Evolutionary conservation across 805 yeast genomes (phyloP), one percentile per base, ranked within the genome.

Genomic region (Blastobotrys attinorum): DNA sequence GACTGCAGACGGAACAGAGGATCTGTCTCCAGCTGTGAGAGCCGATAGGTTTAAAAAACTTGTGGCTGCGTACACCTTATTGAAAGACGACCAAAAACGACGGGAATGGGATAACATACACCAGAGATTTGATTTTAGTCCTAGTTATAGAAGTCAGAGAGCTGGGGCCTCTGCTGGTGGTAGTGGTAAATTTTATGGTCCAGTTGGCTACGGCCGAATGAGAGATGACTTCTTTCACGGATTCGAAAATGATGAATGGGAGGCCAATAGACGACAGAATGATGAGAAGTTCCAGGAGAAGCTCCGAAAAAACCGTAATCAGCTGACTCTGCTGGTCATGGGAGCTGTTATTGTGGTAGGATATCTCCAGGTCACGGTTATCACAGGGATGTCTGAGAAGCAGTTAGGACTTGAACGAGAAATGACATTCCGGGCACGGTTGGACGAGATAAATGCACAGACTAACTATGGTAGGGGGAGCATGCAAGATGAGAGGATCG

Each of bases 221-320:
- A 10, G 20, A n/a, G 25, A 39, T 27, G 63, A 64, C 29, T 78
- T 78, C 57, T 76, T 81, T 77, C 72, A 10, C 4, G 15, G 65
- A 39, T 77, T 83, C 83, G 82, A 77, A 49, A 84, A 78, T 45
- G 72, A 70, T 55, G 72, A 76, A 37, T 53, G 63, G 15, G 56
- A 61, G 33, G 65, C 70, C 66, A 60, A 59, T 53, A 61, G 65
- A 44, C 55, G 64, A 25, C 51, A 68, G 21, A 43, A 46, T 41
- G 55, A 56, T 40, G 55, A 56, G 47, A 55, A 18, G 64, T 75
- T 43, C 57, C 59, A 52, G 66, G 65, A 48, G 66, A 67, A 52
- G 47, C 64, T 50, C 65, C 64, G 46, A 15, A 55, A 52, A 23
- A 59, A 69, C 60, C 56, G 66, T 31, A 46, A 70, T 65, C 58